Percentiles rank a stretch among this genome's conserved stretches.
Evolutionary conservation across 2,329 filamentous ascomycete genomes (phyloP).

Genomic region (Penicillium sp.): DNA sequence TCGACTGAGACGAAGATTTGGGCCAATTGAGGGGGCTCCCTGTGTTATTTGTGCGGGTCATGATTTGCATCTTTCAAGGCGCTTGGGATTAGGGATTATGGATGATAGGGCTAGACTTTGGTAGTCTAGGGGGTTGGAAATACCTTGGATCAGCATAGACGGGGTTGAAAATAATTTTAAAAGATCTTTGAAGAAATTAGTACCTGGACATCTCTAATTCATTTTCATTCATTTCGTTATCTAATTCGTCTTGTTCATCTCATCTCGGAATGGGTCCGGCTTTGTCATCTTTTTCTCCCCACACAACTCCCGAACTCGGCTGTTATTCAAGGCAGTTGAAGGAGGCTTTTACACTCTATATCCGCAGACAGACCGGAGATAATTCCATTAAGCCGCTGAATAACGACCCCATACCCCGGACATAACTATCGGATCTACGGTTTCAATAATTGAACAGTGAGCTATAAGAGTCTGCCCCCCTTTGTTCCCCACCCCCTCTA

Average conservation of each 20-base stretch:
- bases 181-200: background rate
- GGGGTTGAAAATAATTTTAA: background rate
- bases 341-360: background rate
- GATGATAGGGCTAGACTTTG: background rate
- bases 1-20: constrained; percentile 35
- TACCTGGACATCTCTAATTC: background rate
- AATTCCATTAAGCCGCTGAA: background rate
- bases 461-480: background rate
- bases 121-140: background rate
- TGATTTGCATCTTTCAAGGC: constrained; percentile 14
- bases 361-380: constrained; percentile 11
- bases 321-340: constrained; percentile 11
- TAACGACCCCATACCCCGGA: background rate
- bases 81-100: constrained; percentile 6
- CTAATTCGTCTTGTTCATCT: background rate
- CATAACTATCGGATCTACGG: background rate
- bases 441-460: background rate
- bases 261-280: background rate
- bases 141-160: constrained; percentile 5
- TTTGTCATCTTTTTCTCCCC: constrained; percentile 11
- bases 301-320: constrained; percentile 11
- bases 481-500: background rate
- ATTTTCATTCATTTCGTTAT: background rate
- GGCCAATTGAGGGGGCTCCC: constrained; percentile 16
- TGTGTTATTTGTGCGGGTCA: background rate